Percentiles rank a stretch among this genome's conserved stretches.
Evolutionary conservation across 2,329 filamentous ascomycete genomes (phyloP).

Genomic region (Pseudogymnoascus sp.): DNA sequence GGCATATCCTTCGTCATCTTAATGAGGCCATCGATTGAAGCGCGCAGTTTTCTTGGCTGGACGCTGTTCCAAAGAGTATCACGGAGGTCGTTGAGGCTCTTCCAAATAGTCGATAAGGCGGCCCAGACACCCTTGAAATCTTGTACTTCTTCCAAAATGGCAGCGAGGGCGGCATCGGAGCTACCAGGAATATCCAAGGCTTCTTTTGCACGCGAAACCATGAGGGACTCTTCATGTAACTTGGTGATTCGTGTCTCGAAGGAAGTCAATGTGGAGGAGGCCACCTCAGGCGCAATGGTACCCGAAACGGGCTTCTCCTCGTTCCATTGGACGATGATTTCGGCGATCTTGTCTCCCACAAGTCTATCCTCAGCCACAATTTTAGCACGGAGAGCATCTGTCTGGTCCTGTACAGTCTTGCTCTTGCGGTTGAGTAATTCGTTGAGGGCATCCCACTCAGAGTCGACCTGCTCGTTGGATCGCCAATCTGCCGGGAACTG

Average conservation of each 20-base stretch:
- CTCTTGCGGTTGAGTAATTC: slow-evolving; percentile 87
- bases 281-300: slow-evolving; percentile 81
- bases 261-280: slow-evolving; percentile 67
- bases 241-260: slow-evolving; percentile 82
- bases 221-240: slow-evolving; percentile 79
- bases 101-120: slow-evolving; percentile 91
- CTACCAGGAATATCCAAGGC: slow-evolving; percentile 81
- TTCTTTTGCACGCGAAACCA: slow-evolving; percentile 95
- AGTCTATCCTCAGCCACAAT: slow-evolving; percentile 90
- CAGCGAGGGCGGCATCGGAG: slow-evolving; percentile 70
- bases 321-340: slow-evolving; percentile 82
- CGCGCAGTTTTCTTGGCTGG: slow-evolving; percentile 84
- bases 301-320: slow-evolving; percentile 96
- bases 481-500: slow-evolving; percentile 93
- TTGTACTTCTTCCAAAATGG: slow-evolving; percentile 88
- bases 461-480: slow-evolving; percentile 90
- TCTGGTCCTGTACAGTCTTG: slow-evolving; percentile 94
- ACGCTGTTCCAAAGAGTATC: slow-evolving; percentile 93
- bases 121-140: slow-evolving; percentile 99
- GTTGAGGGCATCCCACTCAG: slow-evolving; percentile 88
- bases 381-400: slow-evolving; percentile 88
- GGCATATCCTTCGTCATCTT: slow-evolving; percentile 99
- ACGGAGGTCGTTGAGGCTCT: slow-evolving; percentile 84
- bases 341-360: slow-evolving; percentile 76
- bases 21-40: slow-evolving; percentile 81